These are phyloP conservation scores for Fragilariopsis cylindrus DNA, from an alignment of 108 stramenopile species.

Conservation along the genomic window DNA sequence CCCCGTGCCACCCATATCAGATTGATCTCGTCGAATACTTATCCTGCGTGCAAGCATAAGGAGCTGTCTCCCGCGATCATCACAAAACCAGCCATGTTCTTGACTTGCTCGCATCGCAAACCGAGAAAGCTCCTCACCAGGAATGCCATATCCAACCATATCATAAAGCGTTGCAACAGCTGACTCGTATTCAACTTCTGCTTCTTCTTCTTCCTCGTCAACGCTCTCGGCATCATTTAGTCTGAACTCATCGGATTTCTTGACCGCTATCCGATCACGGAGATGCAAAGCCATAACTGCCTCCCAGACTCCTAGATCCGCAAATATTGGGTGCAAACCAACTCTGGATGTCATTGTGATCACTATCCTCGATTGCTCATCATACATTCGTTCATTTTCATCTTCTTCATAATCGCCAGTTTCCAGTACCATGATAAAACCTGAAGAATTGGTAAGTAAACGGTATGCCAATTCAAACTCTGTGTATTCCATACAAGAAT, in stretches of 20 bases:
- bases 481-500: slow-evolving; percentile 74
- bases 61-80: slow-evolving; percentile 73
- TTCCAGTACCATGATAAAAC: slow-evolving; percentile 59
- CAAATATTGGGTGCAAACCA: slow-evolving; percentile 78
- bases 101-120: slow-evolving; percentile 72
- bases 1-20: slow-evolving; percentile 36
- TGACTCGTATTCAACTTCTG: slow-evolving; percentile 70
- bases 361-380: slow-evolving; percentile 27
- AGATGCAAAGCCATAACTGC: slow-evolving; percentile 66
- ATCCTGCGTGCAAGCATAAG: slow-evolving; percentile 76
- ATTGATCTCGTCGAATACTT: slow-evolving; percentile 70
- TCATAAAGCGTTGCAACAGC: slow-evolving; percentile 87
- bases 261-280: slow-evolving; percentile 27
- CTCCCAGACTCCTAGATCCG: slow-evolving; percentile 80
- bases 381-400: slow-evolving; percentile 7
- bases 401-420: slow-evolving; percentile 7
- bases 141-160: slow-evolving; percentile 86
- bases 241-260: slow-evolving; percentile 33
- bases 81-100: slow-evolving; percentile 71
- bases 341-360: slow-evolving; percentile 78
- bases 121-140: slow-evolving; percentile 75
- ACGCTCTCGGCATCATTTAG: slow-evolving; percentile 29
- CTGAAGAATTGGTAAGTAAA: slow-evolving; percentile 71
- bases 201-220: slow-evolving; percentile 36
- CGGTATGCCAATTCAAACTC: slow-evolving; percentile 80